These are phyloP conservation scores for Tolypocladium guangdongense DNA, from an alignment of 2,329 filamentous ascomycete genomes.

Conservation along the genomic window DNA sequence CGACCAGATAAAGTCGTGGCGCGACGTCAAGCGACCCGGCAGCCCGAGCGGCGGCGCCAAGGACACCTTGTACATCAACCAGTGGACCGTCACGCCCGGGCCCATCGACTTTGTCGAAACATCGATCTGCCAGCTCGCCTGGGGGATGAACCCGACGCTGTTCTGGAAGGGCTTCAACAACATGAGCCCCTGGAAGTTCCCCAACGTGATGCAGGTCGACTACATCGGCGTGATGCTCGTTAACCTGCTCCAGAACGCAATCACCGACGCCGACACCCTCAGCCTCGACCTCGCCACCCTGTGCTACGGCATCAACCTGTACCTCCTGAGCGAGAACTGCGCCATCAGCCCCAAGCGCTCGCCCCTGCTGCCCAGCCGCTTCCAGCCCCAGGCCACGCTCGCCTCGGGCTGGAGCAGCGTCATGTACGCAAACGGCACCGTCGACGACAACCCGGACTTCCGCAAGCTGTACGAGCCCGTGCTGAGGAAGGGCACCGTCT, in stretches of 20 bases:
- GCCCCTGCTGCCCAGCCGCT: conserved; percentile 9
- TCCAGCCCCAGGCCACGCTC: no score
- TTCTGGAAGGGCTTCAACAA: conserved; percentile 20
- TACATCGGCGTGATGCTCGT: conserved; percentile 19
- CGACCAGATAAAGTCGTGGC: conserved; percentile 12
- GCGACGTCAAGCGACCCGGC: conserved; percentile 9
- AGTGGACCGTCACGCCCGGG: conserved; percentile 20
- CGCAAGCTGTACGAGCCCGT: conserved; percentile 8
- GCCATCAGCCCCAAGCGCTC: conserved; percentile 8
- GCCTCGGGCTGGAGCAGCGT: conserved; percentile 22
- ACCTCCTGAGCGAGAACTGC: conserved; percentile 23
- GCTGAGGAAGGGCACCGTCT: conserved; percentile 14
- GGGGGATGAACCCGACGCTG: conserved; percentile 18
- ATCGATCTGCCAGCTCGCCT: no score
- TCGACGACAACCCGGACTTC: conserved; percentile 11
- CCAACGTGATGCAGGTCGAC: conserved; percentile 19
- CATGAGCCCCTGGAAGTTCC: conserved; percentile 16
- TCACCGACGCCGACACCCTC: conserved; percentile 12
- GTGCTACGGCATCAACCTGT: conserved; percentile 16
- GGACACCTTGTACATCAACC: conserved; percentile 11
- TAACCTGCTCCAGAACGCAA: conserved; percentile 7
- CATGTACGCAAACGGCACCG: conserved; percentile 18
- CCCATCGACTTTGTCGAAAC: conserved; percentile 5
- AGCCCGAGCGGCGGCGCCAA: no score
- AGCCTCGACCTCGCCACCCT: conserved; percentile 21